Evolutionary conservation across 495 filamentous ascomycete genomes (phyloP).

Genomic region (Annulohypoxylon bovei): DNA sequence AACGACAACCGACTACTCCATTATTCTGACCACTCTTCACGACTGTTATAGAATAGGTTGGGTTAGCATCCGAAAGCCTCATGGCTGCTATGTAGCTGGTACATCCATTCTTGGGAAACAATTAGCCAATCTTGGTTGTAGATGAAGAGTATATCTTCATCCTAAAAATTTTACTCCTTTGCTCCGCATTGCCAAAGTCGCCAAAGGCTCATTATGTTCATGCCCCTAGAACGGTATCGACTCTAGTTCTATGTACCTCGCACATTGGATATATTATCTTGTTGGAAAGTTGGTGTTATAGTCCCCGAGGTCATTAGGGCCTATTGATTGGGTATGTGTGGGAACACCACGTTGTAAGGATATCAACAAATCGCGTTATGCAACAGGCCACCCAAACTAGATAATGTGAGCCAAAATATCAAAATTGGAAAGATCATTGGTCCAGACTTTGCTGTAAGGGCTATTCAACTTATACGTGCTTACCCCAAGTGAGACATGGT

Average conservation of each 20-base stretch:
- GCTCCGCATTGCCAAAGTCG: no score
- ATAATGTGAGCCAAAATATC: constrained; percentile 1
- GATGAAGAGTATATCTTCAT: background rate
- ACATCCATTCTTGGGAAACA: background rate
- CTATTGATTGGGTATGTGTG: background rate
- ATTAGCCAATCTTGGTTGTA: background rate
- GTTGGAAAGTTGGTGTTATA: background rate
- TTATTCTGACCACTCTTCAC: background rate
- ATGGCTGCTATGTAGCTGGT: background rate
- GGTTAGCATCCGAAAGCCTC: background rate
- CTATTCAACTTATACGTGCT: background rate
- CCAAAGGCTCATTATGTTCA: background rate
- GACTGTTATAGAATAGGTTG: background rate
- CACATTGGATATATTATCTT: background rate
- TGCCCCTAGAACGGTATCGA: background rate
- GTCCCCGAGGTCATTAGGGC: background rate
- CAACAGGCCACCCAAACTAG: background rate
- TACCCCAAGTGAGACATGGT: background rate
- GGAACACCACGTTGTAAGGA: background rate
- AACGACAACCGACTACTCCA: background rate
- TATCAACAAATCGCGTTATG: constrained; percentile 1
- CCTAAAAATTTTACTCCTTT: background rate
- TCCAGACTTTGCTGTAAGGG: background rate
- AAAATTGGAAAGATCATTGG: background rate
- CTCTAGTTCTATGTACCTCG: background rate